A percentile compares a stretch with the other conserved stretches of the same genome.
phyloP scores from a whole-genome alignment of 2,329 filamentous ascomycete species.

The Thielaviopsis ethacetica region DNA sequence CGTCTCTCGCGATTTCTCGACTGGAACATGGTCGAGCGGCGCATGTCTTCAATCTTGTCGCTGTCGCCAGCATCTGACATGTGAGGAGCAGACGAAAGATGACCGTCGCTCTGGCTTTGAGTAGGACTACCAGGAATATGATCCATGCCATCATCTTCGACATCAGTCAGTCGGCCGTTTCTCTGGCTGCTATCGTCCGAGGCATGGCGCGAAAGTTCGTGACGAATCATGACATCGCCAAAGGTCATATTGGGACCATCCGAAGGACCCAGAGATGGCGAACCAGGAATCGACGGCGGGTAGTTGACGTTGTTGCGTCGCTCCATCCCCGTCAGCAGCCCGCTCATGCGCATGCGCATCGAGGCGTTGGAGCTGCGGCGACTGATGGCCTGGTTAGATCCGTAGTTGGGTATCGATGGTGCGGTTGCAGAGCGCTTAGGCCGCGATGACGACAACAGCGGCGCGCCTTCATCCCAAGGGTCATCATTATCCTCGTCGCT shows the following conservation, averaged over 20 bases:
- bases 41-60: slow-evolving; percentile 5
- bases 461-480: slow-evolving; percentile 32
- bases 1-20: slow-evolving; percentile 19
- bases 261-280: slow-evolving; percentile 34
- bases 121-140: slow-evolving; percentile 37
- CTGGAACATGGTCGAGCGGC: slow-evolving; percentile 3
- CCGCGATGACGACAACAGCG: slow-evolving; percentile 31
- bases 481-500: slow-evolving; percentile 34
- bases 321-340: slow-evolving; percentile 1
- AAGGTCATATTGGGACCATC: slow-evolving; percentile 40
- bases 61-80: slow-evolving; percentile 64
- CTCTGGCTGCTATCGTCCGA: slow-evolving; percentile 10
- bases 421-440: slow-evolving; percentile 16
- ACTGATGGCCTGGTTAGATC: slow-evolving; percentile 24
- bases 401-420: slow-evolving; percentile 23
- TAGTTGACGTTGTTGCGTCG: slow-evolving; percentile 47
- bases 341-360: slow-evolving; percentile 16
- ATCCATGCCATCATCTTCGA: slow-evolving; percentile 84
- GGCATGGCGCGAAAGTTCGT: slow-evolving; percentile 28
- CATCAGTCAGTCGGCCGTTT: slow-evolving; percentile 28
- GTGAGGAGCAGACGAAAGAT: slow-evolving; percentile 13
- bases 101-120: slow-evolving; percentile 3
- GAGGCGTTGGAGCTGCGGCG: slow-evolving; percentile 34
- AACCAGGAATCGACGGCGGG: slow-evolving; percentile 50
- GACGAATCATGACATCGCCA: slow-evolving; percentile 54